Evolutionary conservation across 2,329 filamentous ascomycete genomes (phyloP), one percentile per base, ranked within the genome.

Genomic region (Coniella vitis): DNA sequence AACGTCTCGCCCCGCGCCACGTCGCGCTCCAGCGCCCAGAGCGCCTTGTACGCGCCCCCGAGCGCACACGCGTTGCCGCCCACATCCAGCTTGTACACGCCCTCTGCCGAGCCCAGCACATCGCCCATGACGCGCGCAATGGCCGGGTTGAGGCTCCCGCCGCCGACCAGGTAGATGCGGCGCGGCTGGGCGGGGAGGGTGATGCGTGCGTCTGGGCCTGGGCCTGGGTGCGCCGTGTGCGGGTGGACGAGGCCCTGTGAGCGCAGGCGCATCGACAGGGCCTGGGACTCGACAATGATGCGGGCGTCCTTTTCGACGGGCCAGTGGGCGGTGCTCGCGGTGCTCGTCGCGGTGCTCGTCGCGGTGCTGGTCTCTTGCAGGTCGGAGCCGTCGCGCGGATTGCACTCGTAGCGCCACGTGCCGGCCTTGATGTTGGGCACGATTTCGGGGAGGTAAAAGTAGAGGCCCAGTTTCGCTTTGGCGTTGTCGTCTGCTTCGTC

Each of bases 1-100:
- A 97, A 97, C 4, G 78, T 87, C 76, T 95, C 83, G 16, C 72
- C 75, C 2, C 69, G 64, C 19, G 66, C 65, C 2, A 69, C 64
- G 20, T 67, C 65, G 41, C 87, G 72, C 72, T 93, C 89, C 48
- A 89, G 73, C 1, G 86, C 90, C 93, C 93, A 98, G 0, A 95
- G 83, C 13, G 93, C 91, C 70, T 97, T 97, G 69, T 97, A 96
- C 21, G 91, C 91, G 7, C 89, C 89, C 13, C 93, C 93, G 13
- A 97, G 70, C 10, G 91, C 93, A 68, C 93, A 98, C 3, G 93
- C 91, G 69, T 95, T 96, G 21, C 90, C 90, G 21, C 93, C 91
- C 4, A 97, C 89, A 62, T 97, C 90, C 13, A 98, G 80, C 67
- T 86, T 87, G 70, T 89, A 98, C 21, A 97, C 87, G 20, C 93